Evolutionary conservation across 768 basidiomycete genomes (phyloP), one percentile per base, ranked within the genome.

Genomic region (Amylocystis lapponica): DNA sequence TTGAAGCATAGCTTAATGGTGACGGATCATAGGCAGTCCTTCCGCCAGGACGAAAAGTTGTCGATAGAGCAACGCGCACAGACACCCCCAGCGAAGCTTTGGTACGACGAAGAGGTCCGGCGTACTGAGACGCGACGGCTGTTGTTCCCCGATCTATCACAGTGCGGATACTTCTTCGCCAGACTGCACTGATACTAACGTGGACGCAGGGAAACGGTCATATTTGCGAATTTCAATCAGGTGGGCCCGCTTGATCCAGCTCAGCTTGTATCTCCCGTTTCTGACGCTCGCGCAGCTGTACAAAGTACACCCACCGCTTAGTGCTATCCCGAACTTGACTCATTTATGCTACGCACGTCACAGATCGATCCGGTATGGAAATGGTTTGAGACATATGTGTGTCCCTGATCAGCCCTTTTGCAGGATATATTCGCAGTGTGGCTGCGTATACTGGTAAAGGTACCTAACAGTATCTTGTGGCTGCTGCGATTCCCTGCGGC

Each of bases 211-310:
- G 65, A 72, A 36, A 56, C 62, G 6, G 32, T 76, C 44, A 70
- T 76, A 44, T 75, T 76, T 46, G 71, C 72, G 38, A 76, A 75
- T 52, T 75, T 75, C 51, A 76, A 75, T 51, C 74, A 76, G 67
- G 71, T 71, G 41, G 27, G 52, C 27, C n/a, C 22, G 26, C 43
- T 35, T 13, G 14, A 6, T 7, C 5, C 32, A 33, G 14, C 32
- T 5, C 6, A n/a, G 40, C 17, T 14, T 17, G n/a, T n/a, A n/a
- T n/a, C n/a, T n/a, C 27, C 19, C 14, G 17, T 12, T 14, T 19
- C 27, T 40, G 35, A 23, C 23, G 40, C 35, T 12, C 8, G 12
- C 20, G 5, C 9, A 31, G 47, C 30, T 30, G 13, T 30, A 46
- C 27, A 32, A 20, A 27, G 32, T n/a, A 36, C n/a, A 36, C 32